Base-by-base conservation (phyloP, 495 filamentous ascomycete species). In the Trichoderma virens region DNA sequence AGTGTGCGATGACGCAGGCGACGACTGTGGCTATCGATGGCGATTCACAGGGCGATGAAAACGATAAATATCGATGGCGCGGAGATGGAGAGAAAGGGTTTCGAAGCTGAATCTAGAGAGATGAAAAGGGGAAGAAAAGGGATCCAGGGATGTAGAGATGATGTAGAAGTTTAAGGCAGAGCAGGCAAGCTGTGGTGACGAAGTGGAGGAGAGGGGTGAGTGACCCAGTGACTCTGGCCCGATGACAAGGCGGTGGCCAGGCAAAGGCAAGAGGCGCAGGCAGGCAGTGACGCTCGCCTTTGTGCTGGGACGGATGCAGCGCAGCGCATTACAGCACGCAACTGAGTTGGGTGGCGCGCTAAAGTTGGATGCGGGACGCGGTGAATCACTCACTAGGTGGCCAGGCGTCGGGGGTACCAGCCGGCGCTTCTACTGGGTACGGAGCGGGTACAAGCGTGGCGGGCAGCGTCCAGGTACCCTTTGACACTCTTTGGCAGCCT, bases 121-220 rank as follows among this genome's bases (percentile, higher is more conserved):
- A 47, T 47, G 43, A 23, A 47, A 47, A 23, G 43, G 43, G 43
- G 43, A 23, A 47, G 25, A 56, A 30, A 56, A 56, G 25, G 51
- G 25, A 59, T 20, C 11, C 20, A 59, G 62, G 45, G 62, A 59
- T 30, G 47, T 39, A 39, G 30, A 38, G 62, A 51, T 39, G 43
- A 56, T 38, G 35, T 43, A 16, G 31, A 7, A 11, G 60, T n/a
- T 28, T 27, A 20, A 27, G 28, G 30, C 20, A 61, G 59, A 23
- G 51, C 51, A 27, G 20, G 51, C 51, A 9, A 14, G 1, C 5
- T 9, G 23, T 20, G 35, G 59, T 34, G 59, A 62, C 35, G 61
- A 43, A 43, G 32, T 62, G 41, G 59, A 60, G 56, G 35, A 30
- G 59, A 30, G 31, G 28, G 31, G 28, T 30, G 27, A 56, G 51